Conservation (phyloP, 306 rosid genomes). For the Astragalus glycyphyllos region DNA sequence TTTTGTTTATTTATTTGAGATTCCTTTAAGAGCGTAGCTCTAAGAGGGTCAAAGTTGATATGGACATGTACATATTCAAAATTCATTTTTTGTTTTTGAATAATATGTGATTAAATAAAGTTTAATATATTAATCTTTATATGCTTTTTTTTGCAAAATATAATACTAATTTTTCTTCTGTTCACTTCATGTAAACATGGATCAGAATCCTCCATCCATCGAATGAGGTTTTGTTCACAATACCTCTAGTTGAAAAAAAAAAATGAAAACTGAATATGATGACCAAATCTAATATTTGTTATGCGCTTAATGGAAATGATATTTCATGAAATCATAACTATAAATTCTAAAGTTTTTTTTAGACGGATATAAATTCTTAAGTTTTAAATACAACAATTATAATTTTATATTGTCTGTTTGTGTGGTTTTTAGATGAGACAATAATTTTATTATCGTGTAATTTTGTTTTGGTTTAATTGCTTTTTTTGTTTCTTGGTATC, state of each 20-base stretch:
- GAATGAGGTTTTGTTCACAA: background rate
- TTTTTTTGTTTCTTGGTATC: too few relatives aligned
- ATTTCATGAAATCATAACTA: too few relatives aligned
- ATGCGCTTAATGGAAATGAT: too few relatives aligned
- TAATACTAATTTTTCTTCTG: background rate
- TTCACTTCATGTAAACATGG: slow-evolving; percentile 9
- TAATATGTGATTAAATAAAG: slow-evolving; percentile 23
- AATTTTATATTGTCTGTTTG: too few relatives aligned
- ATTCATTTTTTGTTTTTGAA: slow-evolving; percentile 32
- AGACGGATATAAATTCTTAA: too few relatives aligned
- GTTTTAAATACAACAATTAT: too few relatives aligned
- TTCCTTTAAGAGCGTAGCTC: background rate
- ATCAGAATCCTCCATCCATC: background rate
- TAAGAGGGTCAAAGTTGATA: background rate
- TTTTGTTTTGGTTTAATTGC: too few relatives aligned
- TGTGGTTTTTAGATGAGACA: too few relatives aligned
- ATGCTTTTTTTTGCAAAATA: background rate
- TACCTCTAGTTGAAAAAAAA: background rate
- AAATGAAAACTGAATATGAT: too few relatives aligned
- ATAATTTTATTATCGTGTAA: too few relatives aligned
- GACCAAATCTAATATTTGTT: too few relatives aligned
- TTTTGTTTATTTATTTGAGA: slow-evolving; percentile 23
- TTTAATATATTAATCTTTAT: slow-evolving; percentile 22
- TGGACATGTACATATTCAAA: background rate
- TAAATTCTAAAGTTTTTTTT: too few relatives aligned